Conservation (phyloP, 352 stramenopile species). For the Phytophthora rubi region DNA sequence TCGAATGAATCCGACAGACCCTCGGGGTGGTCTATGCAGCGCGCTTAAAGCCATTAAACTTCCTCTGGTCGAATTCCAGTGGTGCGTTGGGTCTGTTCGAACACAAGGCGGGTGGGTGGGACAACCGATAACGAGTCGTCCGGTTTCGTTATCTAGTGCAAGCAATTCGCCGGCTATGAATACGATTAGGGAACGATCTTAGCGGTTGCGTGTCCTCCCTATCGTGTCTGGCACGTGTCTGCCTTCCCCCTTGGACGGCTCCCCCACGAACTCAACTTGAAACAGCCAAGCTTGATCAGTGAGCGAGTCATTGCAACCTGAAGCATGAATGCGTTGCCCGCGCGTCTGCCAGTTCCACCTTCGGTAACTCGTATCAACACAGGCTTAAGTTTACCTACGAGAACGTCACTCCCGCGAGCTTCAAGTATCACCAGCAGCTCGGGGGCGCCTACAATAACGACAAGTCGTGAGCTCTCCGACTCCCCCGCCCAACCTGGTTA, state of each 20-base stretch:
- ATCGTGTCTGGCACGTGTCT: slow-evolving; percentile 4
- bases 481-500: not conserved
- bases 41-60: slow-evolving; percentile 23
- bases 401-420: not conserved
- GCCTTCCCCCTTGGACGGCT: slow-evolving; percentile 1
- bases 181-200: slow-evolving; percentile 3
- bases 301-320: not conserved
- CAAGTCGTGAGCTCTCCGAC: not conserved
- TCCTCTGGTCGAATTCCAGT: slow-evolving; percentile 6
- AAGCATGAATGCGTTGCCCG: slow-evolving; percentile 1
- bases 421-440: not conserved
- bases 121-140: not conserved
- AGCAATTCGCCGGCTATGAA: slow-evolving; percentile 3
- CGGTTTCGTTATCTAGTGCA: not conserved
- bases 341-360: not conserved
- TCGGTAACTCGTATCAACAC: not conserved
- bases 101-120: not conserved
- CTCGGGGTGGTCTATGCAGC: slow-evolving; percentile 66
- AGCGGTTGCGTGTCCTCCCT: slow-evolving; percentile 6
- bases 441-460: not conserved
- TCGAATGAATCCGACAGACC: slow-evolving; percentile 69
- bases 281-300: slow-evolving; percentile 1
- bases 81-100: not conserved
- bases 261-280: not conserved
- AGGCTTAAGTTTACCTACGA: not conserved